Evolutionary conservation across 257 asterid species (phyloP), one percentile per base, ranked within the genome.

Genomic region (Solanum gracilifrons): DNA sequence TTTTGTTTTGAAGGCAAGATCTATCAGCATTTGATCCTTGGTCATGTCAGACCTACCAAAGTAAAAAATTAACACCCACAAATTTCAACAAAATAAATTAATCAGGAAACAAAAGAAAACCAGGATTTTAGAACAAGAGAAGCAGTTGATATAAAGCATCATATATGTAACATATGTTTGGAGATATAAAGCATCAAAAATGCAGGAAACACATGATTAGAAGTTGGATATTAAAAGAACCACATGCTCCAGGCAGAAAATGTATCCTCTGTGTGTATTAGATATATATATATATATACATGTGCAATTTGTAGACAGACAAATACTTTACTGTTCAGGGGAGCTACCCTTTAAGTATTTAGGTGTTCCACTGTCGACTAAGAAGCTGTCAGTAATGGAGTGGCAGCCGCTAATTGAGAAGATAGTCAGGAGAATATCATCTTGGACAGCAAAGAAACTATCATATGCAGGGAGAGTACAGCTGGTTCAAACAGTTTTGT

Each of bases 1-100:
- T 88, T 92, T 93, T 31, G 94, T 88, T 89, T 88, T 92, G 92
- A 92, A 93, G 86, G 95, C 92, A 87, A 97, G 98, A 87, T 95
- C 94, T n/a, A 90, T 92, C 74, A 97, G 31, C 69, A 97, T 92
- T 90, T 97, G 94, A 91, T 93, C 96, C 94, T 95, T 95, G 12
- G 91, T 92, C 93, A 92, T 79, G 88, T 90, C 92, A 87, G 96
- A 93, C 93, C 99, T 97, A 87, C 88, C 91, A 66, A 83, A 84
- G 89, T 73, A 89, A 86, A 69, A 82, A 55, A 13, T 83, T 69
- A 69, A 80, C 85, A 58, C 43, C 91, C 86, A 89, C 84, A 82
- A 75, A 64, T 75, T 87, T 12, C 85, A 85, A 60, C 37, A 83
- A 83, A 89, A 75, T 80, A 16, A 86, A 77, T 48, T 29, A 27